Evolutionary conservation across 108 stramenopile genomes (phyloP).

Genomic region (Mediolabrus comicus): DNA sequence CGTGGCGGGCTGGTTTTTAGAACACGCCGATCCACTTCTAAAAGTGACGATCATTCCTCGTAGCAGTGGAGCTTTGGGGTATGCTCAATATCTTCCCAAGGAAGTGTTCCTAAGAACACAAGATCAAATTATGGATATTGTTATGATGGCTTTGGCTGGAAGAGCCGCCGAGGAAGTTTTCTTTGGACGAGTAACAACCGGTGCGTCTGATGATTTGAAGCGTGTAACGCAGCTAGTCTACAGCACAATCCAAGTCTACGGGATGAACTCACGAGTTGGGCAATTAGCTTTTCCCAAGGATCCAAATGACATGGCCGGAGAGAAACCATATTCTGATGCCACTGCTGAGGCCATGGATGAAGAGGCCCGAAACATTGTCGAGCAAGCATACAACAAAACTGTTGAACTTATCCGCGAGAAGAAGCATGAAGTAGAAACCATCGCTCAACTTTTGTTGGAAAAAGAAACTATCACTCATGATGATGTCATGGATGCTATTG

Average conservation of each 20-base stretch:
- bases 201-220: conserved; percentile 92
- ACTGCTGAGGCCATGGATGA: conserved; percentile 97
- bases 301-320: conserved; percentile 64
- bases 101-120: conserved; percentile 82
- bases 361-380: conserved; percentile 91
- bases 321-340: conserved; percentile 90
- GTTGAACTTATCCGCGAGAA: conserved; percentile 73
- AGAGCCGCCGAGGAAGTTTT: conserved; percentile 93
- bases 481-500: conserved; percentile 89
- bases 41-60: conserved; percentile 98
- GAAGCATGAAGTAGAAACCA: conserved; percentile 74
- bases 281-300: conserved; percentile 92
- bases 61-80: conserved; percentile 89
- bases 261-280: conserved; percentile 94
- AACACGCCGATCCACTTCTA: conserved; percentile 94
- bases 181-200: conserved; percentile 94
- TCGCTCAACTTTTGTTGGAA: conserved; percentile 89
- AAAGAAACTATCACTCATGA: conserved; percentile 98
- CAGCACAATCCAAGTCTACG: conserved; percentile 91
- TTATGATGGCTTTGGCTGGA: conserved; percentile 97
- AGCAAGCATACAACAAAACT: conserved; percentile 85
- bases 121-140: conserved; percentile 94
- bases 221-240: conserved; percentile 94
- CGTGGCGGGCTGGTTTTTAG: conserved; percentile 93
- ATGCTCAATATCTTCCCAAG: conserved; percentile 96